phyloP scores from a whole-genome alignment of 2,329 filamentous ascomycete species.

The Monascus ruber region DNA sequence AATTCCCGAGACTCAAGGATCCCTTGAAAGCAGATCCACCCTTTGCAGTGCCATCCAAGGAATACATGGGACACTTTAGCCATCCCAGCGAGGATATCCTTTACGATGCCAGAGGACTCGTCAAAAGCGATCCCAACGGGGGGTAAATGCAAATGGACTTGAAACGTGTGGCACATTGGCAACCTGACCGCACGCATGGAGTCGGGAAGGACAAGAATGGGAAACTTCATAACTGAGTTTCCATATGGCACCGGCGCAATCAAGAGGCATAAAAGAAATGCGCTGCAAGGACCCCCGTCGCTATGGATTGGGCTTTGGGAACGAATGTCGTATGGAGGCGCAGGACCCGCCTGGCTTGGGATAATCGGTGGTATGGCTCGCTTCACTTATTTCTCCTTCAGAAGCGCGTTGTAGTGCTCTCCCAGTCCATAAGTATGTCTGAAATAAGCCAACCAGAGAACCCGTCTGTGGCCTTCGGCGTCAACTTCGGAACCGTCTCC shows the following conservation, averaged over 20 bases:
- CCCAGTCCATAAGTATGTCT: slow-evolving; percentile 85
- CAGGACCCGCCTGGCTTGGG: too few relatives aligned
- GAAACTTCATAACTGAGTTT: slow-evolving; percentile 31
- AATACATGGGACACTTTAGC: slow-evolving; percentile 61
- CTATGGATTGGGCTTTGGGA: not conserved
- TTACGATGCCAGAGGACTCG: slow-evolving; percentile 47
- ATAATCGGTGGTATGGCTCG: not conserved
- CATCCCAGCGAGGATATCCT: slow-evolving; percentile 56
- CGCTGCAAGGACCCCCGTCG: not conserved
- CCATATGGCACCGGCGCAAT: slow-evolving; percentile 31
- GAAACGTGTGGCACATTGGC: slow-evolving; percentile 43
- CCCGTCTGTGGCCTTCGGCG: slow-evolving; percentile 38
- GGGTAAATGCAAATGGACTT: slow-evolving; percentile 28
- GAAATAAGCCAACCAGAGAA: slow-evolving; percentile 90
- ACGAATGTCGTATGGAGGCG: too few relatives aligned
- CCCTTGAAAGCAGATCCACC: slow-evolving; percentile 58
- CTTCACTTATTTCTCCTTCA: slow-evolving; percentile 29
- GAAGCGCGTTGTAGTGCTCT: slow-evolving; percentile 92
- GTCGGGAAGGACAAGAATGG: slow-evolving; percentile 37
- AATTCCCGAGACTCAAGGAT: slow-evolving; percentile 66
- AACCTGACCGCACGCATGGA: slow-evolving; percentile 45
- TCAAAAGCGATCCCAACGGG: slow-evolving; percentile 36
- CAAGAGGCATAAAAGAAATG: slow-evolving; percentile 3
- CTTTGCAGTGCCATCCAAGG: slow-evolving; percentile 55
- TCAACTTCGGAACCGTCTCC: slow-evolving; percentile 29